These are phyloP conservation scores for Buddleja alternifolia DNA, from an alignment of 257 asterid species.

Conservation along the genomic window DNA sequence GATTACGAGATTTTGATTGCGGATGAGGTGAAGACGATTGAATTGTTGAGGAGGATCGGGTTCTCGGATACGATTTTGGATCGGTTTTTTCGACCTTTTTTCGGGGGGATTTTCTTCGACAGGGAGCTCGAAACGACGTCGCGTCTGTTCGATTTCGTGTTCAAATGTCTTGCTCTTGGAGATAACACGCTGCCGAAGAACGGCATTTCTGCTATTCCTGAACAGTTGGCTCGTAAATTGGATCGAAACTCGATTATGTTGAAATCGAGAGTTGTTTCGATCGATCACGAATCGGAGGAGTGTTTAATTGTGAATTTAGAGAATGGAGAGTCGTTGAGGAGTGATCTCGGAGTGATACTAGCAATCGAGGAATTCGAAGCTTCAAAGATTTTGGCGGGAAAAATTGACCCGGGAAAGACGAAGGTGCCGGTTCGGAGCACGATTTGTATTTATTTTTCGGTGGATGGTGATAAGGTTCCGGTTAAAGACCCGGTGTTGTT, in stretches of 20 bases:
- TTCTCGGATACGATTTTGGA: constrained; percentile 79
- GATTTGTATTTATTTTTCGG: constrained; percentile 71
- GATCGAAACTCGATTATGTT: constrained; percentile 46
- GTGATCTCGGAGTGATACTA: constrained; percentile 70
- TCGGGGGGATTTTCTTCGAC: constrained; percentile 90
- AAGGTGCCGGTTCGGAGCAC: constrained; percentile 77
- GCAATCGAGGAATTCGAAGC: constrained; percentile 87
- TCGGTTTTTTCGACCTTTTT: constrained; percentile 80
- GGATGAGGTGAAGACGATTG: constrained; percentile 58
- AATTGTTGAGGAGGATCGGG: constrained; percentile 59
- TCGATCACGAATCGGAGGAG: constrained; percentile 38
- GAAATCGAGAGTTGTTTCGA: constrained; percentile 58
- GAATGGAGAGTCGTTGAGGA: constrained; percentile 52
- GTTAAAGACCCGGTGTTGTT: constrained; percentile 71
- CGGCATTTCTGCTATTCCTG: constrained; percentile 86
- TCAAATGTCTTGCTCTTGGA: constrained; percentile 83
- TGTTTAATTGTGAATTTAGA: constrained; percentile 45
- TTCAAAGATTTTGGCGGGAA: constrained; percentile 51
- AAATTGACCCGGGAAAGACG: constrained; percentile 28
- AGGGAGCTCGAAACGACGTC: constrained; percentile 85
- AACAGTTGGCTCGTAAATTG: constrained; percentile 71
- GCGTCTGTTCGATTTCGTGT: constrained; percentile 78
- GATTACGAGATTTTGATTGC: constrained; percentile 64
- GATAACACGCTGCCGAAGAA: constrained; percentile 81
- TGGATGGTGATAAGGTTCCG: constrained; percentile 58